These are phyloP conservation scores for Myxozyma sirexii DNA, from an alignment of 805 yeast genomes.

Conservation along the genomic window DNA sequence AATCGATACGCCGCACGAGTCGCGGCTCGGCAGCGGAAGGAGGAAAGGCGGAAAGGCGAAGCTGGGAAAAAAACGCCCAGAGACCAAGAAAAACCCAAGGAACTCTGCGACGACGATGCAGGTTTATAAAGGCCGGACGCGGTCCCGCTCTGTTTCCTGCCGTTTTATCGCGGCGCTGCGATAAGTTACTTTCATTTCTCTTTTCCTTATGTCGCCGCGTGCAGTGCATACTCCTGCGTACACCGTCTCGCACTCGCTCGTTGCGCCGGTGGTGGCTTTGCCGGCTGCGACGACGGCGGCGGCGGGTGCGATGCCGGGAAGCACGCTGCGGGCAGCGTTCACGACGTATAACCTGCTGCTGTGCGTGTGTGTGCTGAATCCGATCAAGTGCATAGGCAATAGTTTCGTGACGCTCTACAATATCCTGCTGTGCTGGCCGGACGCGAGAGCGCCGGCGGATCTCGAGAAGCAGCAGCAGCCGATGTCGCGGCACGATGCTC, in stretches of 20 bases:
- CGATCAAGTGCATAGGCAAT: constrained; percentile 1
- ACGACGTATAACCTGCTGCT: constrained; percentile 15
- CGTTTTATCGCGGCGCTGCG: no score
- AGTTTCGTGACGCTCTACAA: neutral
- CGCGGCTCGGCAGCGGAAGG: no score
- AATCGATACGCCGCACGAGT: neutral
- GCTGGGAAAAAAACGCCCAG: constrained; percentile 1
- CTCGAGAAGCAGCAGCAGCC: neutral
- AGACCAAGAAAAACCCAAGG: constrained; percentile 1
- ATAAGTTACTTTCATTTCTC: no score
- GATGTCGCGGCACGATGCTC: neutral
- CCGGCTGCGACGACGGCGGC: neutral
- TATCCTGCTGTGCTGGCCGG: neutral
- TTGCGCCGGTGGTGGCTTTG: neutral
- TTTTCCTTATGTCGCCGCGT: neutral
- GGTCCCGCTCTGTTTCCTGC: neutral
- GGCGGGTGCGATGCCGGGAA: no score
- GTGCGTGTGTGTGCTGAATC: constrained; percentile 19
- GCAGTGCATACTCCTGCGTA: constrained; percentile 4
- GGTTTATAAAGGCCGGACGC: neutral
- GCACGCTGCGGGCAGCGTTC: no score
- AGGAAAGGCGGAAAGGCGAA: neutral
- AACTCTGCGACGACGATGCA: constrained; percentile 1
- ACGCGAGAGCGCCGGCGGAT: neutral
- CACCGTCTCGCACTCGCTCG: constrained; percentile 15